Evolutionary conservation across 495 filamentous ascomycete genomes (phyloP), one percentile per base, ranked within the genome.

Genomic region (Penicillium pulvis): DNA sequence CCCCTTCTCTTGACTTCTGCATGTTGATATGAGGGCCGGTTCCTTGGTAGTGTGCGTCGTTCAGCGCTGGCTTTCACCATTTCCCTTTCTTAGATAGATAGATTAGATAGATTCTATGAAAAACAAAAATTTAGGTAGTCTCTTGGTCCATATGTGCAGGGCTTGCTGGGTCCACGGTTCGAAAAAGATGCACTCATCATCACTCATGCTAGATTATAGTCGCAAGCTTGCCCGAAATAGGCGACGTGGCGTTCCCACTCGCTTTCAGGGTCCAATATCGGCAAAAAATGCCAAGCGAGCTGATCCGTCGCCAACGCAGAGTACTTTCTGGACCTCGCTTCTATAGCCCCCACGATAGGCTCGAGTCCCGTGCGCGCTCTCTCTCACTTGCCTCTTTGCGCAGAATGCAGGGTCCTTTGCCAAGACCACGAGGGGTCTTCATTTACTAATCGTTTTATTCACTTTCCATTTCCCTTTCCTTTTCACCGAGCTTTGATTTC

Each of bases 91-190:
- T 62, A 62, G 51, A 64, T 69, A 69, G 61, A 63, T 67, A 67
- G 61, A 67, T 61, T 67, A 67, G 64, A 70, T 67, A 70, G 60
- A 63, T 66, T 55, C 51, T 26, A 42, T 6, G 10, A 30, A 42
- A 30, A 39, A 0, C 39, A 14, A 26, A 41, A 42, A 30, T 5
- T 36, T 53, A 53, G 51, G 51, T 53, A 53, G 51, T 42, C 36
- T 42, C 11, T 14, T 50, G 30, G 4, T 24, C n/a, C 10, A 23
- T 23, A 5, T 33, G 4, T 3, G 6, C 28, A 28, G 28, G 6
- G 28, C 28, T 28, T 28, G 20, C 20, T 23, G 7, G 23, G 16
- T 24, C 26, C 23, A 49, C 20, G 26, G 43, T 23, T 46, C 24
- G 19, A 11, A 12, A 19, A 19, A 46, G 20, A 46, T 46, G 19